A percentile compares a stretch with the other conserved stretches of the same genome.
These are phyloP conservation scores for Sclerotinia sclerotiorum DNA, from an alignment of 2,329 filamentous ascomycete genomes.

Conservation along the genomic window DNA sequence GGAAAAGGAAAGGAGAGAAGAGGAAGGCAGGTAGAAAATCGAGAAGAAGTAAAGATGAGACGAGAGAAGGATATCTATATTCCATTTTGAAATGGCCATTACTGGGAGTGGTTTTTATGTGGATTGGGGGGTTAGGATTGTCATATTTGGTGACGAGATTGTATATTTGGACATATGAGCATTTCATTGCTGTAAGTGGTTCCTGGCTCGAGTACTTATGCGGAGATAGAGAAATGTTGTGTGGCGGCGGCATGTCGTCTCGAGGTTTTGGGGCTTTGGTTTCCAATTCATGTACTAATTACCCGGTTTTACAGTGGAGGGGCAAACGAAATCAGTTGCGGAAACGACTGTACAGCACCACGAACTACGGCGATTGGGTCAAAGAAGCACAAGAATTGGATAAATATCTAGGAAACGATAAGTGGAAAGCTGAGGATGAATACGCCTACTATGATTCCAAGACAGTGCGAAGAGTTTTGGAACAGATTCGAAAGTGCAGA, in stretches of 20 bases:
- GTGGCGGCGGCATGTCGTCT: not conserved
- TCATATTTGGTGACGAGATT: conserved; percentile 78
- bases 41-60: conserved; percentile 76
- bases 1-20: conserved; percentile 42
- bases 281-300: conserved; percentile 46
- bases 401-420: conserved; percentile 73
- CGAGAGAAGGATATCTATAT: conserved; percentile 89
- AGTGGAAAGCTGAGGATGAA: conserved; percentile 75
- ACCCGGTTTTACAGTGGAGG: conserved; percentile 71
- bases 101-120: conserved; percentile 73
- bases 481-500: conserved; percentile 69
- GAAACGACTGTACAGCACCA: conserved; percentile 67
- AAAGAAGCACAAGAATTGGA: conserved; percentile 77
- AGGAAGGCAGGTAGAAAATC: conserved; percentile 41
- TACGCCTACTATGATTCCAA: conserved; percentile 86
- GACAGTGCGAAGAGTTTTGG: conserved; percentile 74
- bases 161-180: conserved; percentile 89
- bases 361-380: conserved; percentile 82
- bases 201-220: not conserved
- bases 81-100: conserved; percentile 89
- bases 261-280: not conserved
- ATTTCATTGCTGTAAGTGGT: conserved; percentile 24
- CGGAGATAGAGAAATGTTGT: not conserved
- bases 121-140: conserved; percentile 71
- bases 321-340: conserved; percentile 73